Percentiles rank a stretch among this genome's conserved stretches.
Evolutionary conservation across 2,329 filamentous ascomycete species (phyloP).

Genomic region (Beauveria brongniartii): DNA sequence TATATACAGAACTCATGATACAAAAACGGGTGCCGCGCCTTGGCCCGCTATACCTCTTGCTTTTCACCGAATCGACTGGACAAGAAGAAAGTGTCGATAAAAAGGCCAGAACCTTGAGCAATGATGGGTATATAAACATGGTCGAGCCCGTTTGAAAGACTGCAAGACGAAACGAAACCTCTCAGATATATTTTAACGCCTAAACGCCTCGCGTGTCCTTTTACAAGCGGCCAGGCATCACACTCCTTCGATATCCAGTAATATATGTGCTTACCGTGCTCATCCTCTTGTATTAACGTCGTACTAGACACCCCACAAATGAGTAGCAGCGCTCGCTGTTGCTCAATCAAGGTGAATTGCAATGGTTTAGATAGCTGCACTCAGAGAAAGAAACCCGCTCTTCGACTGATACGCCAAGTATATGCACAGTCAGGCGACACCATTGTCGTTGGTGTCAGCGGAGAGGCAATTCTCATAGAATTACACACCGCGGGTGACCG

Average conservation of each 20-base stretch:
- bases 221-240: background rate
- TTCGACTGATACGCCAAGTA: background rate
- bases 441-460: background rate
- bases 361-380: no score
- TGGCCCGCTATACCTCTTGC: background rate
- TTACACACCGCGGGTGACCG: constrained; percentile 33
- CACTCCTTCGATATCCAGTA: background rate
- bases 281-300: background rate
- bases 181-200: background rate
- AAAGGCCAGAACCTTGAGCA: background rate
- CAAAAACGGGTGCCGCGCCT: background rate
- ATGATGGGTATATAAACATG: background rate
- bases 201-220: background rate
- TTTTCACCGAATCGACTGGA: background rate
- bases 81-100: background rate
- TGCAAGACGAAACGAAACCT: background rate
- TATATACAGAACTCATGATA: background rate
- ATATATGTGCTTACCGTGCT: background rate
- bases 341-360: background rate
- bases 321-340: background rate
- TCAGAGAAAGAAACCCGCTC: background rate
- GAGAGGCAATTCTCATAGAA: constrained; percentile 27
- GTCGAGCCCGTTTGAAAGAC: background rate
- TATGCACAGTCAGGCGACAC: background rate
- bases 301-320: background rate